phyloP scores from a whole-genome alignment of 805 yeast species.

The Kodamaea fukazawae region DNA sequence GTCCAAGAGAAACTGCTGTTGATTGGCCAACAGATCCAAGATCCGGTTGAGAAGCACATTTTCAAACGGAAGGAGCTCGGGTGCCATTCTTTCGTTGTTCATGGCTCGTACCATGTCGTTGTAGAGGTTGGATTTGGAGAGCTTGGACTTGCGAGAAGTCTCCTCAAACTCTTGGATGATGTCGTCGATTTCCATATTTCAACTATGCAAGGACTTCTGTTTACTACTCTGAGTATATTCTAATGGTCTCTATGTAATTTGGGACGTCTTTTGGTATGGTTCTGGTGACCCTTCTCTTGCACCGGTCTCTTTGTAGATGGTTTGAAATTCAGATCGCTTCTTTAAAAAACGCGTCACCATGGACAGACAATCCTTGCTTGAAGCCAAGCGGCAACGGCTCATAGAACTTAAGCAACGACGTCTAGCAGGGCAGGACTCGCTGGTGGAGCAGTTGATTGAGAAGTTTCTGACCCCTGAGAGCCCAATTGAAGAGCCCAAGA shows the following conservation, averaged over 20 bases:
- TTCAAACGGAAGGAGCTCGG: constrained; percentile 80
- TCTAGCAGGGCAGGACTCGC: constrained; percentile 11
- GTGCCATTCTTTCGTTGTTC: constrained; percentile 83
- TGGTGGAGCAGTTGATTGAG: constrained; percentile 18
- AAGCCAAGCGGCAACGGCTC: constrained; percentile 39
- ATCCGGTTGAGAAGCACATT: constrained; percentile 55
- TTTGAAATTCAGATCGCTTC: no score
- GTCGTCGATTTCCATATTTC: constrained; percentile 64
- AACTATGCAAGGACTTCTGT: no score
- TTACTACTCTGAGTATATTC: not conserved
- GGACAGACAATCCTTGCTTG: constrained; percentile 39
- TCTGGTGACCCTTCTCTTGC: no score
- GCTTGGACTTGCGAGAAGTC: constrained; percentile 10
- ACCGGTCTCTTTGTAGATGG: no score
- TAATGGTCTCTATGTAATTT: not conserved
- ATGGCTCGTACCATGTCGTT: constrained; percentile 57
- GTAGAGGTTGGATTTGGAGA: constrained; percentile 23
- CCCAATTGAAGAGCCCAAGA: constrained; percentile 6
- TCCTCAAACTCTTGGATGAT: constrained; percentile 63
- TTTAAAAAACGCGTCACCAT: constrained; percentile 12
- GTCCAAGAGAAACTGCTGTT: constrained; percentile 71
- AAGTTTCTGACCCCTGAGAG: constrained; percentile 5
- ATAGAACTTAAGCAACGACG: constrained; percentile 25
- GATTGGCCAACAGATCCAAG: constrained; percentile 57
- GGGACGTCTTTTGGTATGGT: no score